Base-by-base conservation (phyloP, 2,329 filamentous ascomycete species). In the Didymella exigua region DNA sequence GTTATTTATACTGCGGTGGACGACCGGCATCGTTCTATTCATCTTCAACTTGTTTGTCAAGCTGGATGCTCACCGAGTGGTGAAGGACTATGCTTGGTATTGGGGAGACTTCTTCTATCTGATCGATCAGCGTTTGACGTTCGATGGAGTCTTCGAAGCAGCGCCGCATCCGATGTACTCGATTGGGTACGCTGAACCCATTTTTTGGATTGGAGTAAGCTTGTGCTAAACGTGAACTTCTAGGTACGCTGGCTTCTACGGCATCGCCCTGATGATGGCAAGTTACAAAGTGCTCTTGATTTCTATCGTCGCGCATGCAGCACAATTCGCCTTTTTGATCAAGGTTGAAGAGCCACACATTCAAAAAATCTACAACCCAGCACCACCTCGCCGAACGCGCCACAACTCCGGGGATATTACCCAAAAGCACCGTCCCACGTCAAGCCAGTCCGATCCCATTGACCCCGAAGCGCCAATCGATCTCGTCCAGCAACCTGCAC, bases 61-160 rank as follows among this genome's bases (percentile, higher is more conserved):
- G 78, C 83, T 99, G 59, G 95, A 99, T 76, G 95, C 95, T 18
- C 95, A 99, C 76, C 86, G 95, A 58, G 95, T 99, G 44, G 95
- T 99, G 72, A 98, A 98, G 77, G 95, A 99, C 77, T 99, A 93
- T 78, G 95, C 95, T 24, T 99, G 95, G 95, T 99, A 98, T 78
- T 99, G 95, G 95, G 95, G 95, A 58, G 95, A 99, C 77, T 98
- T 98, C 78, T 99, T 98, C 82, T 99, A 92, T 77, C 87, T 99
- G 70, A 91, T 99, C 75, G 95, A 99, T 77, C 93, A 98, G 78
- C 91, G 96, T 72, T 82, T 99, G 74, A 98, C 93, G 44, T 99
- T 99, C 75, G 95, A 99, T 72, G 95, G 95, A 52, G 95, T 99
- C 60, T 99, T 98, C 74, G 95, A 99, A 78, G 96, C 99, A 88